Evolutionary conservation across 2,329 filamentous ascomycete species (phyloP), one percentile per base, ranked within the genome.

Genomic region (Colletotrichum liaoningense): DNA sequence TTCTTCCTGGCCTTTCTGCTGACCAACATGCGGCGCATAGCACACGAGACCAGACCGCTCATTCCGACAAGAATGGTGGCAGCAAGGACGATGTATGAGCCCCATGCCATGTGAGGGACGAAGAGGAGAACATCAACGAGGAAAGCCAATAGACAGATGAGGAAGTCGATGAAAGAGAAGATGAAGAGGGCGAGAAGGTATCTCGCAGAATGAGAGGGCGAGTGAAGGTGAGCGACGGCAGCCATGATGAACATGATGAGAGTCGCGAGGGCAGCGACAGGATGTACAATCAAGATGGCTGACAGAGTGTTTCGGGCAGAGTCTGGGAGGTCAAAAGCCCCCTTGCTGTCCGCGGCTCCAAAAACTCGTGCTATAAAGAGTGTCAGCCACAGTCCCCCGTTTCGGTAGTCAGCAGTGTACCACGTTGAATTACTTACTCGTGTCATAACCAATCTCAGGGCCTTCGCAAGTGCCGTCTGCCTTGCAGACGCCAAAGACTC

Each of bases 81-180:
- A 11, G 92, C 96, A 63, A 98, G 88, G 19, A 98, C 95, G 77
- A 98, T 91, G 88, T 96, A 99, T 73, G 95, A 95, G 75, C 95
- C 97, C 95, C 95, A 98, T 80, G 92, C 91, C 85, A 98, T 86
- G 83, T 98, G 95, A 60, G 97, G 97, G 19, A 98, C 94, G 80
- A 99, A 99, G 26, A 99, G 88, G 42, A 99, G 87, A 30, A 98
- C 94, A 83, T 99, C 97, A 78, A 98, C 92, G 30, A 99, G 86
- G 84, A 98, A 98, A 28, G 95, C 94, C 69, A 98, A 88, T 1
- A 98, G 88, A 59, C 94, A 93, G 76, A 97, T 89, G 35, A 98
- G 85, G 59, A 98, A 91, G 9, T 95, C 95, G 63, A 97, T 89
- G 75, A 98, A 91, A 70, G 93, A 93, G 77, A 98, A 89, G 75